Evolutionary conservation across 306 rosid species (phyloP).

Genomic region (Quercus wislizeni): DNA sequence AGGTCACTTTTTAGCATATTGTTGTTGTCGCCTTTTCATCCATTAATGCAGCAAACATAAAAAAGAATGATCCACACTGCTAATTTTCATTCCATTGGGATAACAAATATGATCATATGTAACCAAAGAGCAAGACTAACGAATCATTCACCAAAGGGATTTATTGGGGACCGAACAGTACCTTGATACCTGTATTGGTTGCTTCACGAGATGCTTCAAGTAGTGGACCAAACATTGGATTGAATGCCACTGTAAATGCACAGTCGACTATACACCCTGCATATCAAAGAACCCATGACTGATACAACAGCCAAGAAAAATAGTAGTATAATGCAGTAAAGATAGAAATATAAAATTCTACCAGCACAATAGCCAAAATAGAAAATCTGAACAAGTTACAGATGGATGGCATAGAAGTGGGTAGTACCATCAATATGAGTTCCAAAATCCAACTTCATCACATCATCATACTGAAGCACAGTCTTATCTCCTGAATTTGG

Average conservation of each 20-base stretch:
- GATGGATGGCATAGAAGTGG: background rate
- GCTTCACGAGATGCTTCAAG: constrained; percentile 99
- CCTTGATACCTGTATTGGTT: constrained; percentile 93
- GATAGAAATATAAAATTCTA: background rate
- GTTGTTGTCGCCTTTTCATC: background rate
- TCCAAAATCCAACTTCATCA: constrained; percentile 97
- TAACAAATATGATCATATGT: background rate
- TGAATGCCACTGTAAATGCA: constrained; percentile 97
- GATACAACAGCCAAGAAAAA: constrained; percentile 10
- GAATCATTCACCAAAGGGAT: background rate
- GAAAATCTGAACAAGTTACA: background rate
- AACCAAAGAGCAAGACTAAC: background rate
- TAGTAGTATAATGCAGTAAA: constrained; percentile 3
- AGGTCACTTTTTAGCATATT: background rate
- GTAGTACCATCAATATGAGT: constrained; percentile 86
- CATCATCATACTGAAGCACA: constrained; percentile 90
- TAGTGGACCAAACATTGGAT: constrained; percentile 85
- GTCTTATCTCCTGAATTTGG: constrained; percentile 95
- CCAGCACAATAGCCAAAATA: background rate
- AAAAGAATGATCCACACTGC: background rate
- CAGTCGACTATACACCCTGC: constrained; percentile 86
- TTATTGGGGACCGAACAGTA: constrained; percentile 21
- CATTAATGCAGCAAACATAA: background rate
- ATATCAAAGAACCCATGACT: constrained; percentile 23
- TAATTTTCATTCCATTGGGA: background rate